Conservation (phyloP, 441 rosid genomes). For the Corymbia calophylla region DNA sequence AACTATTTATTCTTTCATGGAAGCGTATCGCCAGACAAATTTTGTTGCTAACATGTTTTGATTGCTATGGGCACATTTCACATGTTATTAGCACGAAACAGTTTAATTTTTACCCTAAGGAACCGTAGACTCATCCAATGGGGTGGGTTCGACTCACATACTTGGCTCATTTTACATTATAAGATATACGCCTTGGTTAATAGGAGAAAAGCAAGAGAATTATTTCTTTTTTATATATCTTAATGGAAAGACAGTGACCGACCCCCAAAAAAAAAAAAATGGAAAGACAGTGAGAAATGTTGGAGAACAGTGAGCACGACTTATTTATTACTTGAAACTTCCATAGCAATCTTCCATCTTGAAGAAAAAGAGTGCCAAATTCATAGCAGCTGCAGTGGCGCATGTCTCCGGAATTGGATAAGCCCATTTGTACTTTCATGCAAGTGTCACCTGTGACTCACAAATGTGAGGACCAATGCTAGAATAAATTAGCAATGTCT, state of each 20-base stretch:
- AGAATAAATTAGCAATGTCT: background rate
- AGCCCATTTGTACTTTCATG: background rate
- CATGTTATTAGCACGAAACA: background rate
- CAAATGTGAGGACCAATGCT: background rate
- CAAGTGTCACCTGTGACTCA: background rate
- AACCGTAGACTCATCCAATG: background rate
- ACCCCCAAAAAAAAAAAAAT: no score
- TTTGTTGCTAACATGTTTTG: background rate
- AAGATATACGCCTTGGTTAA: background rate
- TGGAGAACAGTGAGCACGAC: background rate
- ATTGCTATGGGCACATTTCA: fast-evolving
- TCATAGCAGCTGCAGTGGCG: background rate
- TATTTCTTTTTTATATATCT: background rate
- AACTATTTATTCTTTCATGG: background rate
- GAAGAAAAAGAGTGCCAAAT: background rate
- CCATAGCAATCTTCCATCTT: background rate
- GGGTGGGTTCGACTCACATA: background rate
- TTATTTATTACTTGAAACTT: background rate
- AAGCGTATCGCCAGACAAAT: background rate
- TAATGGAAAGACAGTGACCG: background rate
- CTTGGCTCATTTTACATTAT: background rate
- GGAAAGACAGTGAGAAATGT: background rate
- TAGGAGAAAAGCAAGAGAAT: background rate
- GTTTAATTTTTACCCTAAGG: background rate
- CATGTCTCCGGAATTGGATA: background rate